A percentile compares a stretch with the other conserved stretches of the same genome.
Evolutionary conservation across 2,329 filamentous ascomycete genomes (phyloP).

Genomic region (Colletotrichum gloeosporioides): DNA sequence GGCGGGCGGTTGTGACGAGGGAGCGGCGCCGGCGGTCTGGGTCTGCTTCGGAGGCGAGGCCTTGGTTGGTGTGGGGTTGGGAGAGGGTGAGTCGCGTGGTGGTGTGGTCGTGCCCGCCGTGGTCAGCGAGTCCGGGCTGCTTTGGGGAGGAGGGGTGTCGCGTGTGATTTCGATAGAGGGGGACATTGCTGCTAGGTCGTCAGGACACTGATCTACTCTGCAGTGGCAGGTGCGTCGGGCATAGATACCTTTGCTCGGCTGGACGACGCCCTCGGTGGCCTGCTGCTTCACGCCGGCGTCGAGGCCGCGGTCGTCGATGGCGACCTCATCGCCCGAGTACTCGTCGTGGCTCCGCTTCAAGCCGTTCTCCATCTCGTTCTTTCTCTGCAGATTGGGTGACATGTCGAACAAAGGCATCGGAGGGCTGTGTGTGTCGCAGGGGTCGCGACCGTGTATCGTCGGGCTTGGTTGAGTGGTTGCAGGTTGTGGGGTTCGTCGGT

Average conservation of each 20-base stretch:
- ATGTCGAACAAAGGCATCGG: slow-evolving; percentile 54
- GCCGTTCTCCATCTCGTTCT: slow-evolving; percentile 42
- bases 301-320: slow-evolving; percentile 22
- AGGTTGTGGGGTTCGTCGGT: not conserved
- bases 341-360: slow-evolving; percentile 55
- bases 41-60: not conserved
- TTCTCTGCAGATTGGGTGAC: slow-evolving; percentile 49
- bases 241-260: slow-evolving; percentile 4
- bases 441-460: not conserved
- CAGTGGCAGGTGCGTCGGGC: not conserved
- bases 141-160: slow-evolving; percentile 14
- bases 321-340: slow-evolving; percentile 39
- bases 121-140: slow-evolving; percentile 34
- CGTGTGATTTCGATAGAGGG: not conserved
- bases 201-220: not conserved
- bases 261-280: slow-evolving; percentile 1
- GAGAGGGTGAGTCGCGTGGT: slow-evolving; percentile 38
- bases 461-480: not conserved
- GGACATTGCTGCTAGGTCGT: not conserved
- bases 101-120: slow-evolving; percentile 48
- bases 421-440: not conserved
- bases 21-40: not conserved
- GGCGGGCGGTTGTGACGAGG: slow-evolving; percentile 6
- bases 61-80: slow-evolving; percentile 25
- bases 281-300: slow-evolving; percentile 13